A percentile compares a stretch with the other conserved stretches of the same genome.
These are phyloP conservation scores for Scutellaria barbata DNA, from an alignment of 257 asterid species.

Conservation along the genomic window DNA sequence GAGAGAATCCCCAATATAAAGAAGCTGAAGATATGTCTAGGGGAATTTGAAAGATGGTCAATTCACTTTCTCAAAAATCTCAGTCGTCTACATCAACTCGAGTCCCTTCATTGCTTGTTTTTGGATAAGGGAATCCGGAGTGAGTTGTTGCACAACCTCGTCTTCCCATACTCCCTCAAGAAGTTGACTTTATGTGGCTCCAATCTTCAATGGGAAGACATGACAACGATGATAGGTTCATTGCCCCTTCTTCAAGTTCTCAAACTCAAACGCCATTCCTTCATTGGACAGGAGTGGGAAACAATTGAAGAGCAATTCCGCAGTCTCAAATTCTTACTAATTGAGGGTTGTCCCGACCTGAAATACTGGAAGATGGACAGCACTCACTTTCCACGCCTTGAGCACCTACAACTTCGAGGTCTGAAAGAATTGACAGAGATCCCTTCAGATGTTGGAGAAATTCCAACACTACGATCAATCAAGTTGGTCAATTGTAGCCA, in stretches of 20 bases:
- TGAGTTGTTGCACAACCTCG: slow-evolving; percentile 3
- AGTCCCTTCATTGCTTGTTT: not conserved
- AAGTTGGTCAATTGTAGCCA: not conserved
- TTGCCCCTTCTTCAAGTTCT: slow-evolving; percentile 26
- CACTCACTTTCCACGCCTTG: slow-evolving; percentile 39
- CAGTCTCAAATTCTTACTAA: not conserved
- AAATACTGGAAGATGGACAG: not conserved
- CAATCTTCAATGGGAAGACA: slow-evolving; percentile 23
- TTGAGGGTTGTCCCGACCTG: not conserved
- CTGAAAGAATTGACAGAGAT: slow-evolving; percentile 28
- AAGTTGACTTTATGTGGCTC: not conserved
- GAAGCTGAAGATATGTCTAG: not conserved
- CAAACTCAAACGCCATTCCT: not conserved
- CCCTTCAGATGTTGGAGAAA: slow-evolving; percentile 27
- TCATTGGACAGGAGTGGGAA: slow-evolving; percentile 14
- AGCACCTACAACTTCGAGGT: not conserved
- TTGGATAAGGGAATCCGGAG: not conserved
- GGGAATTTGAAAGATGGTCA: not conserved
- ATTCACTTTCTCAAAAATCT: not conserved
- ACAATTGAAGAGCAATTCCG: not conserved
- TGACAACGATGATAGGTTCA: slow-evolving; percentile 4
- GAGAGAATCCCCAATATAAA: slow-evolving; percentile 32
- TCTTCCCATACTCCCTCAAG: slow-evolving; percentile 23
- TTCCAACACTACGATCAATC: slow-evolving; percentile 19
- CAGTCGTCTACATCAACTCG: slow-evolving; percentile 1